Percentiles rank a stretch among this genome's conserved stretches.
Evolutionary conservation across 202 grass and related monocot species (phyloP).

Genomic region (Carex sylvatica): DNA sequence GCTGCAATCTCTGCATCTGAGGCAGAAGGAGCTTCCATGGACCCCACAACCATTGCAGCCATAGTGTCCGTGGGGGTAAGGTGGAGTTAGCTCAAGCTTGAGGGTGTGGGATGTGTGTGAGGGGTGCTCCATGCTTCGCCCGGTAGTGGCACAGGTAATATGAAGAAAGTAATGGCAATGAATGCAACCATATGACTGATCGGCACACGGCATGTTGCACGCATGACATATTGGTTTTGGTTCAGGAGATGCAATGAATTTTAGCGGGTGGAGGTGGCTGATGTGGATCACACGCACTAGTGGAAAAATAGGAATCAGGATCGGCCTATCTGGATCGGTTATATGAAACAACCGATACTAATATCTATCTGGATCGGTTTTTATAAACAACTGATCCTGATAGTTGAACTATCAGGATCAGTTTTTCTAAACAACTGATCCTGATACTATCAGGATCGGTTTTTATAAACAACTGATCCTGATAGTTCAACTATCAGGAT

Average conservation of each 20-base stretch:
- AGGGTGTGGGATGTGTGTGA: not conserved
- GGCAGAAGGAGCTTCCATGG: not conserved
- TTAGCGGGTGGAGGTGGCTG: constrained; percentile 12
- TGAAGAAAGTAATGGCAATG: constrained; percentile 2
- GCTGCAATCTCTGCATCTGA: constrained; percentile 11
- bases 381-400: too few species aligned
- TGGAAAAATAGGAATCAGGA: too few species aligned
- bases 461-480: too few species aligned
- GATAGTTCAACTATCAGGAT: too few species aligned
- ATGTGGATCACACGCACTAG: not conserved
- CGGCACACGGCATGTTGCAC: not conserved
- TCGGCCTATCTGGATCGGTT: too few species aligned
- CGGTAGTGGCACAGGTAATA: constrained; percentile 1
- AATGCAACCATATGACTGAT: not conserved
- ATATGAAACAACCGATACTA: too few species aligned
- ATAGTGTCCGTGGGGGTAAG: not conserved
- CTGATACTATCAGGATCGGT: too few species aligned
- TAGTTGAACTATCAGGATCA: too few species aligned
- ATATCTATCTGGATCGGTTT: too few species aligned
- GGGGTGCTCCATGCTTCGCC: not conserved
- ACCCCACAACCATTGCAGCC: constrained; percentile 20
- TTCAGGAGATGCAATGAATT: not conserved
- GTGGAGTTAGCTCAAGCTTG: not conserved
- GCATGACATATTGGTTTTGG: not conserved
- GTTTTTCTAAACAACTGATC: too few species aligned